Evolutionary conservation across 495 filamentous ascomycete species (phyloP).

Genomic region (Lophiotrema nucula): DNA sequence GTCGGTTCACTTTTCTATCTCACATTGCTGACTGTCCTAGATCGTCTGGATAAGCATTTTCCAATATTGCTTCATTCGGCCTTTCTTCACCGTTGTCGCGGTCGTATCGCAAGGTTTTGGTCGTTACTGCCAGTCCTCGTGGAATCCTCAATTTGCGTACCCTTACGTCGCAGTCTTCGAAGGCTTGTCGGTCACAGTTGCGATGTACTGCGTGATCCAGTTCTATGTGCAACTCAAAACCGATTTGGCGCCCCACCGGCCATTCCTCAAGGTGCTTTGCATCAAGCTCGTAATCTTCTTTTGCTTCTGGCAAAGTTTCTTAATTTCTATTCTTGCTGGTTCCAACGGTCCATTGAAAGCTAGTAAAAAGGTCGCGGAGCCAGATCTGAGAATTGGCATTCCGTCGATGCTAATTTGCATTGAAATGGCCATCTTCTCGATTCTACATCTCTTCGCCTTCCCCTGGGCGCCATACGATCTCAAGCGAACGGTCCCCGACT

Average conservation of each 20-base stretch:
- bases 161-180: constrained; percentile 77
- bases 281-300: constrained; percentile 96
- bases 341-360: constrained; percentile 48
- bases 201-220: constrained; percentile 90
- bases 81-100: constrained; percentile 79
- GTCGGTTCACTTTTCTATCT: background rate
- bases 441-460: constrained; percentile 83
- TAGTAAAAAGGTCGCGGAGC: constrained; percentile 59
- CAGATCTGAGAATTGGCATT: constrained; percentile 78
- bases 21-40: constrained; percentile 38
- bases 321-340: constrained; percentile 18
- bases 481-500: constrained; percentile 37
- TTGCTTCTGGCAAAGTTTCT: constrained; percentile 75
- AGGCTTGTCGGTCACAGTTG: constrained; percentile 70
- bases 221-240: constrained; percentile 77
- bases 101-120: constrained; percentile 67
- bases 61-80: constrained; percentile 85
- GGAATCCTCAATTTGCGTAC: constrained; percentile 75
- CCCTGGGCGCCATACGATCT: constrained; percentile 66
- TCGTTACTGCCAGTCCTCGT: constrained; percentile 74
- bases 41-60: constrained; percentile 85
- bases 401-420: constrained; percentile 76
- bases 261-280: constrained; percentile 79
- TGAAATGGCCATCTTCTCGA: constrained; percentile 81
- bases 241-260: constrained; percentile 66